Evolutionary conservation across 1,284 basidiomycete genomes (phyloP), one percentile per base, ranked within the genome.

Genomic region (Ganoderma leucocontextum): DNA sequence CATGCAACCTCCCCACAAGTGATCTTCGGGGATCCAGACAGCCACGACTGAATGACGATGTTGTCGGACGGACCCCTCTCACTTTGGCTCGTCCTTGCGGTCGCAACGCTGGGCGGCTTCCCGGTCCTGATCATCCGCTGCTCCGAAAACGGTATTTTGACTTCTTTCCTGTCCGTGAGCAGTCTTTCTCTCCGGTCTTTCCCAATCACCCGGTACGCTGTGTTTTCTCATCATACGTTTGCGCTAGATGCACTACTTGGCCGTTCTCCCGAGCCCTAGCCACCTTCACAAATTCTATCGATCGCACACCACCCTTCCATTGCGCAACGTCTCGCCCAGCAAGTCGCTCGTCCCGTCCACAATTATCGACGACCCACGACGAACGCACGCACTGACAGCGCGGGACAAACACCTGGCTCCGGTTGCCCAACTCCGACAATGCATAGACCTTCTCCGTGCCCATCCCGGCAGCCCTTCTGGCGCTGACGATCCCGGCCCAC

Each of bases 401-500:
- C 38, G 58, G 22, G 22, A 13, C 25, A 9, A 25, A 38, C 39
- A 10, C n/a, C 10, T 42, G 38, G 58, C 38, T 41, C 58, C 22
- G 58, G 10, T 41, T 38, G 36, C 36, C 36, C 57, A 64, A 25
- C 44, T 35, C 63, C 58, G 44, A 53, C 44, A 10, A 60, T 60
- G 10, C 58, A 41, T 25, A 60, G 41, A 60, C 49, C n/a, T 49
- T 39, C 58, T 25, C 22, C 38, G 38, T 36, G 42, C 47, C 22
- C 57, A 44, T 42, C 38, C 38, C 15, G 36, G 44, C 29, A 5
- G 58, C 22, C 36, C 52, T 66, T 66, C 65, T 39, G 60, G 42
- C 65, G 65, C 60, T 66, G 65, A 42, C 64, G 59, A 62, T 66
- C 64, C 59, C 63, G 63, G 63, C 63, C 63, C 38, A 36, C 61